Evolutionary conservation across 192 early-diverging fungal species (phyloP).

Genomic region (Chytriomyces hyalinus): DNA sequence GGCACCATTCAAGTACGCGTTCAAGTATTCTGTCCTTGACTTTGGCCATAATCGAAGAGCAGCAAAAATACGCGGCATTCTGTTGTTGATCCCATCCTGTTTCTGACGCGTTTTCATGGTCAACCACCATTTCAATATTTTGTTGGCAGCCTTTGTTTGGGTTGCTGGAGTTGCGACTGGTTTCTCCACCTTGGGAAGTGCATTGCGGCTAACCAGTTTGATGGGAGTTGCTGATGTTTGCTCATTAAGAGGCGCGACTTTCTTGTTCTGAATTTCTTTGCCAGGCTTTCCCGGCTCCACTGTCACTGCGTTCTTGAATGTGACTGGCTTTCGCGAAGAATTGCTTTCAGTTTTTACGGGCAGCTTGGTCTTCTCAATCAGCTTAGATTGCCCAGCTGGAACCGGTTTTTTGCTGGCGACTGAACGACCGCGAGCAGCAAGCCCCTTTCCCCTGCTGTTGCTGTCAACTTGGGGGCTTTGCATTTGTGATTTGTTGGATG

Average conservation of each 20-base stretch:
- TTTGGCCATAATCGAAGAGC: neutral
- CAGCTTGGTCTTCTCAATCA: neutral
- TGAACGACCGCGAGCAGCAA: neutral
- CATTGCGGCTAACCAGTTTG: neutral
- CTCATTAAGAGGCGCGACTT: neutral
- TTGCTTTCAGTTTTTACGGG: too few species aligned
- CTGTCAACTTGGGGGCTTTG: neutral
- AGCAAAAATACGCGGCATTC: neutral
- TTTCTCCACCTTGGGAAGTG: neutral
- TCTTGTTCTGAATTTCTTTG: neutral
- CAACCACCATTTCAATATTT: neutral
- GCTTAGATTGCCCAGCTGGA: neutral
- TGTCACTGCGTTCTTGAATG: neutral
- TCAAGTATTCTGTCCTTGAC: neutral
- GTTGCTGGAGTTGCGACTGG: neutral
- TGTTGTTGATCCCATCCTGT: neutral
- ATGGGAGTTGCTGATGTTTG: neutral
- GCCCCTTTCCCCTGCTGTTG: neutral
- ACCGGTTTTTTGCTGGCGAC: neutral
- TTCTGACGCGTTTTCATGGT: neutral
- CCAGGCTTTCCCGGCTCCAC: neutral
- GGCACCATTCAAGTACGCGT: neutral
- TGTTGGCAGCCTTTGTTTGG: neutral
- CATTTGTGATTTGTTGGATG: neutral
- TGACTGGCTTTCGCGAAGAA: too few species aligned